A percentile compares a stretch with the other conserved stretches of the same genome.
phyloP scores from a whole-genome alignment of 495 filamentous ascomycete species.

The Daldinia childiae region DNA sequence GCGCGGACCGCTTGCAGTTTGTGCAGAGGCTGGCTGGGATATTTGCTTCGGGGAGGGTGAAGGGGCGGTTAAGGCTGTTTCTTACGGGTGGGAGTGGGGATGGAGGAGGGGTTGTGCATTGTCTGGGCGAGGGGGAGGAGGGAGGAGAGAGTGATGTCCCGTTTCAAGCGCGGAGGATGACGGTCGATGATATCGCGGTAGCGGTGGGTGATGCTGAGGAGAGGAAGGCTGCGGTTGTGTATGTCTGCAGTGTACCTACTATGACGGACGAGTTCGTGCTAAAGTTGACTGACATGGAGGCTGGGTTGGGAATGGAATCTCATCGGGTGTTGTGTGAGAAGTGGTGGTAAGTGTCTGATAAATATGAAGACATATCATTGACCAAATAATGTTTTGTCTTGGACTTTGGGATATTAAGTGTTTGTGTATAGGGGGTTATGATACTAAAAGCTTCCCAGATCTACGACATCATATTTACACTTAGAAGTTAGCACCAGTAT shows the following conservation, averaged over 20 bases:
- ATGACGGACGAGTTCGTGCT: constrained; percentile 85
- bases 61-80: constrained; percentile 48
- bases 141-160: constrained; percentile 42
- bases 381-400: not conserved
- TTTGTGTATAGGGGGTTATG: no score
- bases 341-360: constrained; percentile 72
- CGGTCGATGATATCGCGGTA: constrained; percentile 58
- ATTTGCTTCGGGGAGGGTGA: constrained; percentile 44
- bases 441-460: no score
- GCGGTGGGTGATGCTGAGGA: constrained; percentile 58
- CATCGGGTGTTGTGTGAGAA: constrained; percentile 79
- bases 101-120: constrained; percentile 30
- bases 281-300: constrained; percentile 49
- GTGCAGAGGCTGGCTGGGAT: constrained; percentile 52
- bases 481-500: no score
- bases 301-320: constrained; percentile 62
- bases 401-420: not conserved
- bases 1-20: constrained; percentile 52
- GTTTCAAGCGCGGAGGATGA: constrained; percentile 60
- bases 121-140: constrained; percentile 9
- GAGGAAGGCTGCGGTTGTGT: constrained; percentile 66
- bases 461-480: no score
- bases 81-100: constrained; percentile 41
- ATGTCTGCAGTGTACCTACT: constrained; percentile 78
- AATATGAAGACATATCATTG: not conserved